Evolutionary conservation across 2,329 filamentous ascomycete species (phyloP).

Genomic region (Fusarium sp.): DNA sequence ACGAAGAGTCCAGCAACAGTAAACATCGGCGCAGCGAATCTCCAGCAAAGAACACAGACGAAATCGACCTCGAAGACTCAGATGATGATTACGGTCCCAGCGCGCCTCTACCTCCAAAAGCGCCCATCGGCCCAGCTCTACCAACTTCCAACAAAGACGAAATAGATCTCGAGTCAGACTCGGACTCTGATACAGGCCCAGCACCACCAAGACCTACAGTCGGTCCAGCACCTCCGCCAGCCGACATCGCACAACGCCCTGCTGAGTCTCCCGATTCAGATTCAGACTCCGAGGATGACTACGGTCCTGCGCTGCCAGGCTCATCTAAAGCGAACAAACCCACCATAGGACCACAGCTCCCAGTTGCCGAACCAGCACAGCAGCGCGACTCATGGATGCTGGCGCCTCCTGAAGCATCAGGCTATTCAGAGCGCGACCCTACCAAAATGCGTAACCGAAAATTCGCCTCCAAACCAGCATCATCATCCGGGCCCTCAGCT

Average conservation of each 20-base stretch:
- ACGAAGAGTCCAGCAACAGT: slow-evolving; percentile 51
- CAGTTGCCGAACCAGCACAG: slow-evolving; percentile 56
- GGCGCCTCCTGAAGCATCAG: slow-evolving; percentile 69
- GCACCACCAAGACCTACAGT: slow-evolving; percentile 49
- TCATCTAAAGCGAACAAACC: slow-evolving; percentile 61
- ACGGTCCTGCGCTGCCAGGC: slow-evolving; percentile 68
- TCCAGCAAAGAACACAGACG: slow-evolving; percentile 57
- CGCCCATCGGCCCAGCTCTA: slow-evolving; percentile 40
- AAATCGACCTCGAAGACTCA: slow-evolving; percentile 58
- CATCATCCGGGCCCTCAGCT: slow-evolving; percentile 47
- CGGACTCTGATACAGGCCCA: slow-evolving; percentile 51
- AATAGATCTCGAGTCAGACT: slow-evolving; percentile 55
- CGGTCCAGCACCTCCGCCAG: slow-evolving; percentile 52
- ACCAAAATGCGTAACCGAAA: slow-evolving; percentile 84
- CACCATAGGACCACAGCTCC: slow-evolving; percentile 51
- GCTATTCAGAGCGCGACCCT: slow-evolving; percentile 76
- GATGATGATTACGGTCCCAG: slow-evolving; percentile 59
- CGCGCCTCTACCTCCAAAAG: slow-evolving; percentile 37
- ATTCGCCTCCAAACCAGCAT: slow-evolving; percentile 74
- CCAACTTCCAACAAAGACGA: slow-evolving; percentile 53
- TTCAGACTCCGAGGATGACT: slow-evolving; percentile 63
- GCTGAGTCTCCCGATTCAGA: slow-evolving; percentile 52
- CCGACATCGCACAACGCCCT: slow-evolving; percentile 36
- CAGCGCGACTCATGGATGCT: slow-evolving; percentile 90
- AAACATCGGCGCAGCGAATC: slow-evolving; percentile 55